Percentiles rank a stretch among this genome's conserved stretches.
phyloP scores from a whole-genome alignment of 1,284 basidiomycete species.

The Fomitiporia mediterranea region DNA sequence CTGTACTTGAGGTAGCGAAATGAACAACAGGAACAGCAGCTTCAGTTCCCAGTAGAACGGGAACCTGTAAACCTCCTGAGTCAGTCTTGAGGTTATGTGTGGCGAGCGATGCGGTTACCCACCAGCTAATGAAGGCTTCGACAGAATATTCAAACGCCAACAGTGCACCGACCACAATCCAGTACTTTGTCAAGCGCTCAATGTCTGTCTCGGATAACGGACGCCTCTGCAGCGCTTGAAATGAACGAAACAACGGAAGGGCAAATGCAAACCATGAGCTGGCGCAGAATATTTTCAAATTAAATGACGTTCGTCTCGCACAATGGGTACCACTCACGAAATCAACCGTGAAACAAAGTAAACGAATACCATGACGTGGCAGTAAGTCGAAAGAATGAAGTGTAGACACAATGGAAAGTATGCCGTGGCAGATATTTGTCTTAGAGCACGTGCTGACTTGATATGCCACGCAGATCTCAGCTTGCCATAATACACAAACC shows the following conservation, averaged over 20 bases:
- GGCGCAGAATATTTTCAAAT: not conserved
- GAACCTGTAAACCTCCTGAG: slow-evolving; percentile 44
- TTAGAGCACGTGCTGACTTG: not conserved
- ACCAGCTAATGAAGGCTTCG: slow-evolving; percentile 72
- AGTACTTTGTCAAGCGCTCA: slow-evolving; percentile 55
- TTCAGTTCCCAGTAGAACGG: slow-evolving; percentile 79
- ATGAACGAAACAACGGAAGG: slow-evolving; percentile 57
- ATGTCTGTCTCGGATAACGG: slow-evolving; percentile 55
- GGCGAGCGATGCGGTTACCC: slow-evolving; percentile 28
- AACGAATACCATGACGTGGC: not conserved
- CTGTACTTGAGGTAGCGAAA: slow-evolving; percentile 71
- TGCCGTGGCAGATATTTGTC: too few relatives aligned
- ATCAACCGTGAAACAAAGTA: slow-evolving; percentile 10
- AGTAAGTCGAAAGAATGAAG: not conserved
- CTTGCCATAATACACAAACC: not conserved
- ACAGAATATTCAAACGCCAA: slow-evolving; percentile 64
- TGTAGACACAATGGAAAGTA: too few relatives aligned
- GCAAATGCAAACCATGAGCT: slow-evolving; percentile 70
- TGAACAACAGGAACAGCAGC: slow-evolving; percentile 65
- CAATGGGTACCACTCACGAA: not conserved
- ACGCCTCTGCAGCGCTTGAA: slow-evolving; percentile 58
- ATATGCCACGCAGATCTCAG: too few relatives aligned
- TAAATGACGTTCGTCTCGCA: not conserved
- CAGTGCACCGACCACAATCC: slow-evolving; percentile 59
- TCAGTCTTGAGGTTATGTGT: slow-evolving; percentile 39